A percentile compares a stretch with the other conserved stretches of the same genome.
Conservation (phyloP, 768 basidiomycete genomes). For the Rhodocollybia butyracea region DNA sequence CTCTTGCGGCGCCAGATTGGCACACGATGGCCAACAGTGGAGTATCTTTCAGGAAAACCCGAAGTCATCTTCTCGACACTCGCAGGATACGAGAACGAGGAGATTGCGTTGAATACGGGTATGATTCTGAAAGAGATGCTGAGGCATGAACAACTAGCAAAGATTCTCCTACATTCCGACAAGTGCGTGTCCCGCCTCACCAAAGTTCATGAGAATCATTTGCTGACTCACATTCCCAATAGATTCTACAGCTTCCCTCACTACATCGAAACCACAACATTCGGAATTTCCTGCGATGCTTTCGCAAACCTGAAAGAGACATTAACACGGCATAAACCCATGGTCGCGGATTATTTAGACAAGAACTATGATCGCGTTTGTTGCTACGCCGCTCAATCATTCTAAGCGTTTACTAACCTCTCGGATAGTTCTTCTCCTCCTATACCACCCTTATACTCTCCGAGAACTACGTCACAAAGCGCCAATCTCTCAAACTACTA, state of each 20-base stretch:
- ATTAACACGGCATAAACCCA: slow-evolving; percentile 92
- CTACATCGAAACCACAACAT: slow-evolving; percentile 96
- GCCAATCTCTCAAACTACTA: slow-evolving; percentile 95
- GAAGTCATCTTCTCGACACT: slow-evolving; percentile 79
- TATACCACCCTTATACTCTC: slow-evolving; percentile 93
- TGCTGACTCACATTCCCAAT: too few relatives aligned
- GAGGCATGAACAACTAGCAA: slow-evolving; percentile 85
- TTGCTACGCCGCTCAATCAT: neutral
- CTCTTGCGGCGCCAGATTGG: slow-evolving; percentile 91
- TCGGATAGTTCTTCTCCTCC: slow-evolving; percentile 84
- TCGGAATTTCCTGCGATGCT: slow-evolving; percentile 97
- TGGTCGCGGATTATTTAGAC: slow-evolving; percentile 97
- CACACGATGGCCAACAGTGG: slow-evolving; percentile 91
- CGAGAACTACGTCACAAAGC: slow-evolving; percentile 98
- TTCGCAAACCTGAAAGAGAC: slow-evolving; percentile 98
- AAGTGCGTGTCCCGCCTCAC: too few relatives aligned
- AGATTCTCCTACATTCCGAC: slow-evolving; percentile 89
- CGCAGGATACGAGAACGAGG: slow-evolving; percentile 92
- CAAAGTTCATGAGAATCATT: too few relatives aligned
- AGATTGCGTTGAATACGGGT: slow-evolving; percentile 94
- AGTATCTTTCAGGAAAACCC: slow-evolving; percentile 78
- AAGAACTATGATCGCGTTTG: slow-evolving; percentile 91
- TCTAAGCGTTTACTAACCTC: neutral
- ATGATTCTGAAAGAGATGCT: slow-evolving; percentile 99
- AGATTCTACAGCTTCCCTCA: slow-evolving; percentile 97